phyloP scores from a whole-genome alignment of 257 asterid genomes.

The Solanum virginianum region DNA sequence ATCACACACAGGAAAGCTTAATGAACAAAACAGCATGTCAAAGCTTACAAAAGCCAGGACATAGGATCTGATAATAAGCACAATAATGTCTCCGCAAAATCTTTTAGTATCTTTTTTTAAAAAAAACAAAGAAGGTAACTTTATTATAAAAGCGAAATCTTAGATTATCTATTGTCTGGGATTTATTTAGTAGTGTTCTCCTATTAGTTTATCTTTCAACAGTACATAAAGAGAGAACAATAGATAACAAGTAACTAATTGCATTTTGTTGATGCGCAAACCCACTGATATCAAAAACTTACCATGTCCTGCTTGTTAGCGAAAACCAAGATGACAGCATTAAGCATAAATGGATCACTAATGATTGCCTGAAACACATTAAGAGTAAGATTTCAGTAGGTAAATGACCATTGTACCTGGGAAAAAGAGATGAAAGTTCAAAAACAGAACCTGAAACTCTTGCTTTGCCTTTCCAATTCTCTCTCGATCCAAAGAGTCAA shows the following conservation, averaged over 20 bases:
- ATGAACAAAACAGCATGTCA: not conserved
- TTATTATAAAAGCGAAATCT: not conserved
- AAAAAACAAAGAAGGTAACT: not conserved
- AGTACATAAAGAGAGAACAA: not conserved
- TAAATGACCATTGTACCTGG: not conserved
- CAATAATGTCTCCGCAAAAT: not conserved
- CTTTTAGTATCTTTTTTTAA: not conserved
- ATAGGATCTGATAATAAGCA: not conserved
- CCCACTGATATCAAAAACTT: conserved; percentile 3
- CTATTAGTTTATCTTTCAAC: not conserved
- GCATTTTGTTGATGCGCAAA: not conserved
- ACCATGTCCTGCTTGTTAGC: conserved; percentile 99
- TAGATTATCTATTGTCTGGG: not conserved
- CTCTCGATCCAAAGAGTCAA: conserved; percentile 8
- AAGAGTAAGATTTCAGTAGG: conserved; percentile 3
- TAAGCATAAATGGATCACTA: conserved; percentile 9
- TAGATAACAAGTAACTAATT: not conserved
- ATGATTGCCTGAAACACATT: conserved; percentile 7
- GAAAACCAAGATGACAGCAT: conserved; percentile 6
- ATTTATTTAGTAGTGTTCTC: not conserved
- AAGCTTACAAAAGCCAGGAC: not conserved
- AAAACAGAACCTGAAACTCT: conserved; percentile 5
- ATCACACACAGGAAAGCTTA: not conserved
- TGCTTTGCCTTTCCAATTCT: conserved; percentile 3
- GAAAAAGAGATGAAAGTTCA: not conserved